These are phyloP conservation scores for Neocucurbitaria cava DNA, from an alignment of 2,329 filamentous ascomycete genomes.

Conservation along the genomic window DNA sequence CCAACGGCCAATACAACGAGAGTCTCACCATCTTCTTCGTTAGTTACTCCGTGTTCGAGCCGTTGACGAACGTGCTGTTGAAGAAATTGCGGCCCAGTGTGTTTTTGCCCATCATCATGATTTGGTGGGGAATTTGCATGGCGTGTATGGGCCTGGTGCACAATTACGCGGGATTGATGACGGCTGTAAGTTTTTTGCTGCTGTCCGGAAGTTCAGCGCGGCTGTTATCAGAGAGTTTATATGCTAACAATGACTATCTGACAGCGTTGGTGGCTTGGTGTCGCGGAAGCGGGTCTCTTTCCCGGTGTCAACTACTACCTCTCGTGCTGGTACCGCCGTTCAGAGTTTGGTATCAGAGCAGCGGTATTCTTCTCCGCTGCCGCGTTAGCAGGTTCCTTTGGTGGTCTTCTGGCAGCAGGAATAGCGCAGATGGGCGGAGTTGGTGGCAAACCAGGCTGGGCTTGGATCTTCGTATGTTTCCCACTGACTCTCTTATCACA, in stretches of 20 bases:
- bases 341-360: conserved; percentile 79
- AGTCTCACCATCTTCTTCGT: conserved; percentile 86
- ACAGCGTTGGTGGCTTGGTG: conserved; percentile 67
- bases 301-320: conserved; percentile 77
- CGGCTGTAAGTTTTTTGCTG: conserved; percentile 51
- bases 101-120: conserved; percentile 85
- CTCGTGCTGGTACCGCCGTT: conserved; percentile 82
- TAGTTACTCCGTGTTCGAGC: conserved; percentile 81
- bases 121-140: conserved; percentile 69
- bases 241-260: conserved; percentile 5
- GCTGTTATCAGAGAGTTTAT: too few relatives aligned
- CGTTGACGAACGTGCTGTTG: conserved; percentile 78
- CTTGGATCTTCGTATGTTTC: conserved; percentile 53
- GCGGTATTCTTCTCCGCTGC: conserved; percentile 87
- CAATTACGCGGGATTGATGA: conserved; percentile 70
- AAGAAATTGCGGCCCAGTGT: conserved; percentile 77
- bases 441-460: conserved; percentile 53
- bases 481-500: not conserved
- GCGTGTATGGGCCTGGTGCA: conserved; percentile 70
- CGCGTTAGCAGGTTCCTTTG: conserved; percentile 79
- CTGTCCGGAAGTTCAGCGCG: too few relatives aligned
- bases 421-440: conserved; percentile 74
- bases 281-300: conserved; percentile 74
- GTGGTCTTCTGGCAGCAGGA: conserved; percentile 74
- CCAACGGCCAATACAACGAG: conserved; percentile 72